Evolutionary conservation across 345 rosid genomes (phyloP).

Genomic region (Salix dunnii): DNA sequence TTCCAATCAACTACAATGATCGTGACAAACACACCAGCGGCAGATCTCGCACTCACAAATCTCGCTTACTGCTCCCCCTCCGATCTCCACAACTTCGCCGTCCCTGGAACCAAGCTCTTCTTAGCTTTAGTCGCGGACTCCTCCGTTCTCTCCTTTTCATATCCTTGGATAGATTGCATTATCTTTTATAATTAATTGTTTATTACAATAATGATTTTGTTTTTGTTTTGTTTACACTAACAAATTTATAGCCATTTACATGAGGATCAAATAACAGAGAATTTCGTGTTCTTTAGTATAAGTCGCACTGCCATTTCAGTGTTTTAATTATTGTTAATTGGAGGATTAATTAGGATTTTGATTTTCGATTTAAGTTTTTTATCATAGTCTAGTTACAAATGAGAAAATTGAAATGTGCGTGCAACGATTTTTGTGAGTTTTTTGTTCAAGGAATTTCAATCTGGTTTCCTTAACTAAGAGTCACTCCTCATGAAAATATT

Average conservation of each 20-base stretch:
- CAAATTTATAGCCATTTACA: background rate
- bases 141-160: slow-evolving; percentile 56
- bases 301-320: background rate
- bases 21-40: slow-evolving; percentile 67
- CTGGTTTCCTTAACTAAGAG: slow-evolving; percentile 47
- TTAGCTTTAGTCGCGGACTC: slow-evolving; percentile 57
- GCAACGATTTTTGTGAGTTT: background rate
- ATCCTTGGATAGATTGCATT: background rate
- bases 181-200: background rate
- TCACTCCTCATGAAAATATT: slow-evolving; percentile 72
- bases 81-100: slow-evolving; percentile 77
- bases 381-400: background rate
- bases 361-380: background rate
- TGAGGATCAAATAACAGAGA: background rate
- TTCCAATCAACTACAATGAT: slow-evolving; percentile 50
- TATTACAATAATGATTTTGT: too few relatives aligned
- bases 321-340: background rate
- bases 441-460: background rate
- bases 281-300: background rate
- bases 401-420: background rate
- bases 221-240: too few relatives aligned
- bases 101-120: slow-evolving; percentile 70
- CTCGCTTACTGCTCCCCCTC: slow-evolving; percentile 81
- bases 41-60: slow-evolving; percentile 84
- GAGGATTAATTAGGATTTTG: background rate